Conservation (phyloP, 1,139 yeast species). For the Scheffersomyces cryptocercus region DNA sequence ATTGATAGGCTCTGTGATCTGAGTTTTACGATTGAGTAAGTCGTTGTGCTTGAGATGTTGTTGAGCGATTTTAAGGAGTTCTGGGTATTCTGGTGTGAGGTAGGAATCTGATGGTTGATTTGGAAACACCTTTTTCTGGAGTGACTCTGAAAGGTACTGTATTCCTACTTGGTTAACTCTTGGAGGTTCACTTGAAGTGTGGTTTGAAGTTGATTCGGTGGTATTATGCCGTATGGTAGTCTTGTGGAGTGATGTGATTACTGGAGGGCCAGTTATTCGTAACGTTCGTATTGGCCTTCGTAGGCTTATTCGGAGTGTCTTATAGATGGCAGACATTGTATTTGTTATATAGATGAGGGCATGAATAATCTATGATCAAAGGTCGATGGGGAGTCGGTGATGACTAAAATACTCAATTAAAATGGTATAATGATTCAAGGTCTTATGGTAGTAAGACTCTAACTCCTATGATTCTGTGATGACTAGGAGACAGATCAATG, state of each 20-base stretch:
- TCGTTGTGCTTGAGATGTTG: slow-evolving; percentile 62
- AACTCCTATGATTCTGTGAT: too few relatives aligned
- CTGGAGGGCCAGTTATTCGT: too few relatives aligned
- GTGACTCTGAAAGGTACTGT: slow-evolving; percentile 62
- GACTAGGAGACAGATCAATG: too few relatives aligned
- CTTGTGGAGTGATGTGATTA: background rate
- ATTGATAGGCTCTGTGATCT: slow-evolving; percentile 59
- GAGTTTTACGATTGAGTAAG: slow-evolving; percentile 78
- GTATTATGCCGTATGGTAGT: background rate
- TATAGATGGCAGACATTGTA: too few relatives aligned
- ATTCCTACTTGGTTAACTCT: slow-evolving; percentile 64
- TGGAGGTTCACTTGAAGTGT: slow-evolving; percentile 27
- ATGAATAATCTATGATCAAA: too few relatives aligned
- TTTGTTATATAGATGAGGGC: too few relatives aligned
- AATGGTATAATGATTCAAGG: too few relatives aligned
- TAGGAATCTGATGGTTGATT: slow-evolving; percentile 24
- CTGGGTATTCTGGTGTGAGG: slow-evolving; percentile 26
- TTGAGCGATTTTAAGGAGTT: slow-evolving; percentile 58
- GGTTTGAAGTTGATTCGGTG: background rate
- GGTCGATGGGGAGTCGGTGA: too few relatives aligned
- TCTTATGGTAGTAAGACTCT: too few relatives aligned
- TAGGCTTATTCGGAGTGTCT: too few relatives aligned
- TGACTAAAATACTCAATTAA: too few relatives aligned
- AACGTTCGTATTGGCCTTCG: too few relatives aligned
- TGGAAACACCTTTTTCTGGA: slow-evolving; percentile 67